Percentiles rank a stretch among this genome's conserved stretches.
These are phyloP conservation scores for Hagleromyces aurorensis DNA, from an alignment of 805 yeast genomes.

Conservation along the genomic window DNA sequence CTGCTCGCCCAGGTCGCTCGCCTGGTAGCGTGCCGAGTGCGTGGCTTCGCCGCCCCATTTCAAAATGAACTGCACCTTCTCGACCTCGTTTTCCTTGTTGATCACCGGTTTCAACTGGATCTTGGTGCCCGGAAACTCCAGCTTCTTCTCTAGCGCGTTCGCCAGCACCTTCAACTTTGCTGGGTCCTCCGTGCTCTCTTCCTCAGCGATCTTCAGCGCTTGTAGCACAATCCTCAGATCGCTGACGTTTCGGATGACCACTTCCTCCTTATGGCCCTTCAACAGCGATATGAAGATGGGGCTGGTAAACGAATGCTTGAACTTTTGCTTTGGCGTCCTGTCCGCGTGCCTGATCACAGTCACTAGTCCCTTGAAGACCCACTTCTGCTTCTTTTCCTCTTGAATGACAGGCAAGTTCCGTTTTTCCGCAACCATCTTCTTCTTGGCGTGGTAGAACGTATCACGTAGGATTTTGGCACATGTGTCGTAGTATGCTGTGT, in stretches of 20 bases:
- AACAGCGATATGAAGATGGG: constrained; percentile 77
- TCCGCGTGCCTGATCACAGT: constrained; percentile 94
- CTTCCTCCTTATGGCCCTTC: constrained; percentile 94
- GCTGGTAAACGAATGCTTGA: constrained; percentile 88
- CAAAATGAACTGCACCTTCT: constrained; percentile 88
- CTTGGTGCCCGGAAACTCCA: constrained; percentile 91
- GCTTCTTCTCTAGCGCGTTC: constrained; percentile 79
- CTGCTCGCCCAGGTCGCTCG: constrained; percentile 92
- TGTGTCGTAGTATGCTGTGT: constrained; percentile 72
- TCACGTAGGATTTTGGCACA: constrained; percentile 72
- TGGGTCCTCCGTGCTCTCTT: constrained; percentile 70
- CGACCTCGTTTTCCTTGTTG: constrained; percentile 61
- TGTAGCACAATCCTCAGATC: constrained; percentile 80
- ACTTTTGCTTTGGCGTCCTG: constrained; percentile 96
- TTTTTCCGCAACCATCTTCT: constrained; percentile 36
- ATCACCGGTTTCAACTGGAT: constrained; percentile 89
- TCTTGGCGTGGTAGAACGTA: constrained; percentile 59
- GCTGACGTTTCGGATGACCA: constrained; percentile 82
- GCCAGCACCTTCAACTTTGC: constrained; percentile 69
- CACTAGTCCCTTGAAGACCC: constrained; percentile 94
- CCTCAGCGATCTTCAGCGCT: constrained; percentile 76
- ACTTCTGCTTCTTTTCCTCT: constrained; percentile 58
- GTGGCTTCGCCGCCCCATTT: constrained; percentile 99
- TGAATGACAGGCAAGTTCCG: constrained; percentile 30
- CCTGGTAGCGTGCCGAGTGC: constrained; percentile 92